A percentile compares a stretch with the other conserved stretches of the same genome.
Evolutionary conservation across 2,329 filamentous ascomycete species (phyloP).

Genomic region (Ophiocordyceps robertsii): DNA sequence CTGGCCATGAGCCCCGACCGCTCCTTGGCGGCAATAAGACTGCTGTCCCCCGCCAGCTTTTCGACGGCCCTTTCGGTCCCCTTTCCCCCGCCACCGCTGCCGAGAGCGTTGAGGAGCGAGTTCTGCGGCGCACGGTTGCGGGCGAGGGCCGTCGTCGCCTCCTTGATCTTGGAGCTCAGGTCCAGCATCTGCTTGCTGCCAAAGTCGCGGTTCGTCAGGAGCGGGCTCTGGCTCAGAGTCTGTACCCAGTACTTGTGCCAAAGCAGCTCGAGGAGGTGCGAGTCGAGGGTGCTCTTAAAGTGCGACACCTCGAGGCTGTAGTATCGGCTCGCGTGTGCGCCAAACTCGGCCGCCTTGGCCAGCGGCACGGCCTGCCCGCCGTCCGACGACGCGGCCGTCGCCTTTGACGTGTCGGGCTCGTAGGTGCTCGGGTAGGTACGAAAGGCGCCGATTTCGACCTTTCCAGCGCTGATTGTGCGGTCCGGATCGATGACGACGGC

Average conservation of each 20-base stretch:
- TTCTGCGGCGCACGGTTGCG: conserved; percentile 13
- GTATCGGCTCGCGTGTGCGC: conserved; percentile 80
- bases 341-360: conserved; percentile 92
- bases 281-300: conserved; percentile 87
- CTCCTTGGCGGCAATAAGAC: conserved; percentile 48
- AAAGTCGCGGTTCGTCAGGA: conserved; percentile 87
- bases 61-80: conserved; percentile 34
- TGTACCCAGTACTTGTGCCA: conserved; percentile 99
- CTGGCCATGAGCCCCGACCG: conserved; percentile 47
- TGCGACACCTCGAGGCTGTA: conserved; percentile 85
- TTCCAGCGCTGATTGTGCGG: conserved; percentile 84
- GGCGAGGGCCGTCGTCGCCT: conserved; percentile 33
- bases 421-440: conserved; percentile 73
- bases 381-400: conserved; percentile 22
- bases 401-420: conserved; percentile 27
- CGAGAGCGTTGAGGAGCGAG: conserved; percentile 6
- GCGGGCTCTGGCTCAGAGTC: conserved; percentile 79
- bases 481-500: conserved; percentile 96
- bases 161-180: conserved; percentile 66
- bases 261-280: conserved; percentile 70
- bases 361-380: conserved; percentile 70
- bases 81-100: conserved; percentile 11
- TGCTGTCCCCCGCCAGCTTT: conserved; percentile 48
- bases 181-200: conserved; percentile 86
- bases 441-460: conserved; percentile 96